Conservation (phyloP, 1,284 basidiomycete species). For the Trametes hirsuta region DNA sequence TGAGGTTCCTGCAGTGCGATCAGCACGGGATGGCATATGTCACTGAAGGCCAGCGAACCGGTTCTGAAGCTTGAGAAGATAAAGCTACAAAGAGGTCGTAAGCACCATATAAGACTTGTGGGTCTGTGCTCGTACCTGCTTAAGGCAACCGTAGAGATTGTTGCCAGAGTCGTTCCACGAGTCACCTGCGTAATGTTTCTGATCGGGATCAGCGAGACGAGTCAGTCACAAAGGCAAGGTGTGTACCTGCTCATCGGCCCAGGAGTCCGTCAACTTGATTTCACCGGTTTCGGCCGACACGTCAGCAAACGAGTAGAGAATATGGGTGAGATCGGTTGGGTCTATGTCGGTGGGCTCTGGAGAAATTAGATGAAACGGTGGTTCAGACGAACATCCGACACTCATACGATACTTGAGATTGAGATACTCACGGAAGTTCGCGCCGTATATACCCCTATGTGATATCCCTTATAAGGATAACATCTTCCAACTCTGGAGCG, state of each 20-base stretch:
- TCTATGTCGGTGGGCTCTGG: constrained; percentile 64
- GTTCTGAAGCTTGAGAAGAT: constrained; percentile 74
- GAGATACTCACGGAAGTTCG: constrained; percentile 70
- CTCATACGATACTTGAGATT: not conserved
- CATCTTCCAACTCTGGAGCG: not conserved
- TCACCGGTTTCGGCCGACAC: constrained; percentile 67
- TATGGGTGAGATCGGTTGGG: constrained; percentile 64
- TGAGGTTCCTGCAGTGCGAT: constrained; percentile 57
- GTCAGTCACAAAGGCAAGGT: not conserved
- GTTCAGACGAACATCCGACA: not conserved
- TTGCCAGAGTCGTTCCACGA: constrained; percentile 67
- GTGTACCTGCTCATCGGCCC: constrained; percentile 78
- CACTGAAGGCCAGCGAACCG: constrained; percentile 38
- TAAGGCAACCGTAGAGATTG: constrained; percentile 87
- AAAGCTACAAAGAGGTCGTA: constrained; percentile 37
- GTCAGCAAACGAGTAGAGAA: constrained; percentile 89
- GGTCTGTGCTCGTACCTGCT: constrained; percentile 60
- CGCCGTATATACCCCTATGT: constrained; percentile 78
- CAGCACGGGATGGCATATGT: not conserved
- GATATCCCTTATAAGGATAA: constrained; percentile 18
- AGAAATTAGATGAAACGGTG: not conserved
- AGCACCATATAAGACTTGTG: not conserved
- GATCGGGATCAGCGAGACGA: not conserved
- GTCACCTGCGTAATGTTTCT: constrained; percentile 72
- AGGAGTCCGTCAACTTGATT: constrained; percentile 77